Base-by-base conservation (phyloP, 2,329 filamentous ascomycete genomes). In the Dryadomyces quercus-mongolicae region DNA sequence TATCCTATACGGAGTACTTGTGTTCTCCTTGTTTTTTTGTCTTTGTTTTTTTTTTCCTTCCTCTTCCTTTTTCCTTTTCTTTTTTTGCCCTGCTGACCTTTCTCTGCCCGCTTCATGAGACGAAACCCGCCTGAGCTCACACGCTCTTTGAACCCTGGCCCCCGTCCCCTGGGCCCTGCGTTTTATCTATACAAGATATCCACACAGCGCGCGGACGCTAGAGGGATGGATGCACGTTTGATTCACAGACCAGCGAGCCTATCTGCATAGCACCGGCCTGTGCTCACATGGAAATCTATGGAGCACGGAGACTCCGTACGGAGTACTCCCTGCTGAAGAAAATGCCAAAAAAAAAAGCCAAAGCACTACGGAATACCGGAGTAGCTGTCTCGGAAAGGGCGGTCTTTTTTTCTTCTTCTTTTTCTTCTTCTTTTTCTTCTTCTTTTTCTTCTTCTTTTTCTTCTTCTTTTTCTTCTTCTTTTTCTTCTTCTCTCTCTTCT, bases 291-390 rank as follows among this genome's bases (percentile, higher is more conserved):
- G 25, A 31, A 31, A 31, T 31, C 25, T 31, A 31, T 31, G 25
- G 25, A 31, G 25, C 8, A 8, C n/a, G n/a, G n/a, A n/a, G n/a
- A n/a, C 8, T 31, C 25, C 8, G 25, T 31, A 8, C 25, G 4
- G 4, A 5, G 25, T 31, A 8, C 25, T 31, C 25, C 8, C 4
- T 31, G 25, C 25, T 22, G 52, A 56, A 49, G 51, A 52, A 57
- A 40, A 51, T 51, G 53, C 40, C 43, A 52, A 42, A 21, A 48
- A 55, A 56, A 49, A 58, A 54, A 56, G n/a, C n/a, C n/a, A n/a
- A n/a, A n/a, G n/a, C n/a, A n/a, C n/a, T n/a, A n/a, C n/a, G n/a
- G n/a, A n/a, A n/a, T n/a, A n/a, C n/a, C n/a, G n/a, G n/a, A n/a
- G n/a, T n/a, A n/a, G n/a, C 40, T 56, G 21, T 22, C 34, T 50